Base-by-base conservation (phyloP, 2,329 filamentous ascomycete species). In the Zymoseptoria crescenta region DNA sequence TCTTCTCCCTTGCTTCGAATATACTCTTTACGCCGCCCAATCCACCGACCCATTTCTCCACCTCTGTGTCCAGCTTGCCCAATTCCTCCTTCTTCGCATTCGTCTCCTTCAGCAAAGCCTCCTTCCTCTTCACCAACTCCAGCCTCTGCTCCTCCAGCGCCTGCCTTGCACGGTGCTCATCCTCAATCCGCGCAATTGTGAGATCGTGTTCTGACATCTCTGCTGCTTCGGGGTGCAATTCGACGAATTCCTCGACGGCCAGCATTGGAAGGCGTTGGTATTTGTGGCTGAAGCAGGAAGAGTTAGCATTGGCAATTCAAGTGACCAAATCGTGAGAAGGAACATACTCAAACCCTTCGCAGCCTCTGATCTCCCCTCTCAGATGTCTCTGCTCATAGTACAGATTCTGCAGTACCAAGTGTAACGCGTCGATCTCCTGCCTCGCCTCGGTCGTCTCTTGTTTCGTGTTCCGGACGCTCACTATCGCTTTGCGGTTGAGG, bases 381-480 rank as follows among this genome's bases (percentile, higher is more conserved):
- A 99, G 78, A 74, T 96, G 91, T 57, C 90, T 82, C 76, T 97
- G 92, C 74, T 99, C 93, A 71, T 99, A 99, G 74, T 94, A 95
- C 7, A 99, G 78, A 70, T 99, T 99, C 75, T 97, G 93, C 57
- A 99, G 81, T 70, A 96, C 89, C 45, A 99, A 81, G 72, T 97
- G 92, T 62, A 99, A 80, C 54, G 87, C 85, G 72, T 99, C 94
- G 64, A 97, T 91, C 75, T 96, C 91, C 68, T 93, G 89, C 54
- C 92, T 85, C 54, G 88, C 89, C 73, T 96, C 91, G 29, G 90
- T 88, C 0, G 94, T 97, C 67, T 85, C 80, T 56, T 88, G 81
- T 74, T 97, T 97, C 13, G 92, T 96, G 66, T 91, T 85, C 65
- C 94, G 86, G 29, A 91, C 89, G 29, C 85, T 82, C 67, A 96